phyloP scores from a whole-genome alignment of 78 protist genomes.

The Dictyostelium purpureum region DNA sequence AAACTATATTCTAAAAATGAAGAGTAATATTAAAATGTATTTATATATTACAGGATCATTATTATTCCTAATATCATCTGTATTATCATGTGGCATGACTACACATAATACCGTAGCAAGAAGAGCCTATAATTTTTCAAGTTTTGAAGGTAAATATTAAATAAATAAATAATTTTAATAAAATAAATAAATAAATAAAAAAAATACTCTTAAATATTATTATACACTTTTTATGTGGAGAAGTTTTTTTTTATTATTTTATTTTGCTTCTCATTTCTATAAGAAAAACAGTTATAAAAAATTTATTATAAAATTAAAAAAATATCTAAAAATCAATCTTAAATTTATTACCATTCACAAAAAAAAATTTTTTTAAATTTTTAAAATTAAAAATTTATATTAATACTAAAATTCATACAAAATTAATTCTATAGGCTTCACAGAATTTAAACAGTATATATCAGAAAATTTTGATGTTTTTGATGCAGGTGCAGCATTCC shows the following conservation, averaged over 20 bases:
- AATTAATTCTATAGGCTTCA: not conserved
- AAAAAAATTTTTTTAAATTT: not conserved
- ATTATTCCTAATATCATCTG: not conserved
- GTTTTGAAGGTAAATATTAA: conserved; percentile 32
- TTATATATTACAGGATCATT: not conserved
- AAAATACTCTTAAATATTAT: not conserved
- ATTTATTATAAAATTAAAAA: no score
- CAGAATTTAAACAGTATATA: conserved; percentile 18
- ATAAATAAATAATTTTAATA: not conserved
- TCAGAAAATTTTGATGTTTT: conserved; percentile 17
- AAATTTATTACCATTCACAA: no score
- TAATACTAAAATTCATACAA: not conserved
- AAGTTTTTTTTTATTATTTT: not conserved
- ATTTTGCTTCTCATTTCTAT: not conserved
- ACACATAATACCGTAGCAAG: conserved; percentile 68
- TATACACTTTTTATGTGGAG: not conserved
- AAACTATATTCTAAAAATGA: no score
- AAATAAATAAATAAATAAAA: no score
- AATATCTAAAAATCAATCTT: no score
- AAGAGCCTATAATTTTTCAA: conserved; percentile 57
- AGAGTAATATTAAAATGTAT: not conserved
- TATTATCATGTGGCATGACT: conserved; percentile 61
- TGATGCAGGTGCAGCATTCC: conserved; percentile 71
- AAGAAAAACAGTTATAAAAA: no score
- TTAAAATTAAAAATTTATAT: not conserved